Conservation (phyloP, 345 rosid genomes). For the Eucalyptus fibrosa region DNA sequence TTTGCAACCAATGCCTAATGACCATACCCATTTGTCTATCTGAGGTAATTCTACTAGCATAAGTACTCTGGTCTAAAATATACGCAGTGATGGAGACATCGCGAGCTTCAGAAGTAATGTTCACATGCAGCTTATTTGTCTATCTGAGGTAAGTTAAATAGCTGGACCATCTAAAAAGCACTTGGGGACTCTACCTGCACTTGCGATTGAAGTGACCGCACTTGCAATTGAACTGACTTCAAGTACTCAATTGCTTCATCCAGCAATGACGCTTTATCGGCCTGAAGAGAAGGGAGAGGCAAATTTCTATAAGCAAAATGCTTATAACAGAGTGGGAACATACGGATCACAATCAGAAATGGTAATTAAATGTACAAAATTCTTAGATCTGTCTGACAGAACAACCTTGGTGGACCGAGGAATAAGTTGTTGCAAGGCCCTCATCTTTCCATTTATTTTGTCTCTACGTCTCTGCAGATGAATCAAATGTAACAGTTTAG, state of each 20-base stretch:
- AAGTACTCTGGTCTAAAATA: not conserved
- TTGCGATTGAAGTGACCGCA: not conserved
- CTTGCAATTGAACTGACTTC: constrained; percentile 34
- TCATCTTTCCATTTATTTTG: constrained; percentile 45
- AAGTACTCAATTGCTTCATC: constrained; percentile 40
- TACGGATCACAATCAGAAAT: not conserved
- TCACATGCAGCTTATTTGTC: not conserved
- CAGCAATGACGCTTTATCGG: constrained; percentile 41
- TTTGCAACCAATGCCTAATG: not conserved
- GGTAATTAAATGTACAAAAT: not conserved
- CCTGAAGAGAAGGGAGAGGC: constrained; percentile 6
- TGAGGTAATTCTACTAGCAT: not conserved
- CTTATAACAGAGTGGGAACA: not conserved
- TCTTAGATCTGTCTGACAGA: not conserved
- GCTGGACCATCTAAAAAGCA: not conserved
- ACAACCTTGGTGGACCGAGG: constrained; percentile 40
- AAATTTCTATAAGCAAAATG: not conserved
- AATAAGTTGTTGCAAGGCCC: constrained; percentile 47
- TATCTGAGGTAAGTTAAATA: not conserved
- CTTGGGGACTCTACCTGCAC: constrained; percentile 19
- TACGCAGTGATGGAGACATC: not conserved
- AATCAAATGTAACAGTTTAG: not conserved
- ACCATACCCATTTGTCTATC: not conserved
- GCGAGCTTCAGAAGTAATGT: not conserved
- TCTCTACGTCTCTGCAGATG: constrained; percentile 42